These are phyloP conservation scores for Kwoniella sp. DNA, from an alignment of 768 basidiomycete genomes.

Conservation along the genomic window DNA sequence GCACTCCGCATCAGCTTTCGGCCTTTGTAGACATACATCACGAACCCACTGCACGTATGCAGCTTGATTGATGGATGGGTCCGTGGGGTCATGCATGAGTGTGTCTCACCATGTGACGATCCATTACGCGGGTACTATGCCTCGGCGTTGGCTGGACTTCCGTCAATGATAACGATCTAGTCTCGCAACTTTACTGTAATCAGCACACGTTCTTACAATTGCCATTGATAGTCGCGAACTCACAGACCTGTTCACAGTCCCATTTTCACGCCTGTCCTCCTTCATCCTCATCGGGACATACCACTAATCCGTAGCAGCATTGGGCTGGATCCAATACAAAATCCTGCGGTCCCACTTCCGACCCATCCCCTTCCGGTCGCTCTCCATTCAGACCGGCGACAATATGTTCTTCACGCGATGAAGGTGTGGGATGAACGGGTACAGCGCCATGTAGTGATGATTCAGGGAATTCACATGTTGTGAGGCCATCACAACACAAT, in stretches of 20 bases:
- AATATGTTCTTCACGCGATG: not conserved
- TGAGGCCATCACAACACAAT: not conserved
- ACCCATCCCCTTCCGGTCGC: not conserved
- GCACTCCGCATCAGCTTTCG: not conserved
- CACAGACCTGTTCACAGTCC: not conserved
- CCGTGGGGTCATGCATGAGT: no score
- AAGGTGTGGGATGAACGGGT: not conserved
- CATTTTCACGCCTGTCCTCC: not conserved
- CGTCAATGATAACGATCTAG: no score
- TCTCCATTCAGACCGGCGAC: not conserved
- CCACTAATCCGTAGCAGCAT: not conserved
- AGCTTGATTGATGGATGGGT: no score
- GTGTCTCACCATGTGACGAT: no score
- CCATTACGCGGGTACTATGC: no score
- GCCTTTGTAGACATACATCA: no score
- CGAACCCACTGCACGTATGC: no score
- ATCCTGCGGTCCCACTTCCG: not conserved
- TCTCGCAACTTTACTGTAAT: no score
- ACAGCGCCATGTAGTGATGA: not conserved
- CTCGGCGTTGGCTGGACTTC: no score
- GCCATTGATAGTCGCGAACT: no score
- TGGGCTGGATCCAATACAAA: not conserved
- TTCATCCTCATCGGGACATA: not conserved
- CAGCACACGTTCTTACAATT: no score
- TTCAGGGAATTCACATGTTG: not conserved